These are phyloP conservation scores for Cajanus cajan DNA, from an alignment of 306 rosid species.

Conservation along the genomic window DNA sequence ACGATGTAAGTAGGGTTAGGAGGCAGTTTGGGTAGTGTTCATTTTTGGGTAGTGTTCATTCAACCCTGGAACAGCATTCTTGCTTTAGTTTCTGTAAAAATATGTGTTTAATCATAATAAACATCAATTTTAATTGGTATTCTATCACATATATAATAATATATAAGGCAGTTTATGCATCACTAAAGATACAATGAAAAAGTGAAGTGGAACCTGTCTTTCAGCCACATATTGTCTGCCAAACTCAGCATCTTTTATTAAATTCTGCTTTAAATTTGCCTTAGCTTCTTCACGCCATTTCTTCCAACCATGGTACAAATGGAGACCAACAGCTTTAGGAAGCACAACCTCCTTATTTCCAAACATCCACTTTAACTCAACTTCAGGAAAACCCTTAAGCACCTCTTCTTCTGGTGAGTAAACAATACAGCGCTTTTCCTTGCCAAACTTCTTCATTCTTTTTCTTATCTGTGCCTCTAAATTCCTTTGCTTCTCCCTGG, in stretches of 20 bases:
- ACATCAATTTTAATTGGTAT: not conserved
- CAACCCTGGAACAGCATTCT: slow-evolving; percentile 6
- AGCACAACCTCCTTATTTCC: slow-evolving; percentile 80
- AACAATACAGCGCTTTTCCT: slow-evolving; percentile 58
- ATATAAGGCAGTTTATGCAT: not conserved
- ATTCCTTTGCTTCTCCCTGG: slow-evolving; percentile 70
- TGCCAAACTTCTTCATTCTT: slow-evolving; percentile 64
- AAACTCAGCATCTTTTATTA: slow-evolving; percentile 65
- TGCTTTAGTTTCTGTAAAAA: not conserved
- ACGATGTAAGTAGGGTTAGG: not conserved
- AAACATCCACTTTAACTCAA: slow-evolving; percentile 85
- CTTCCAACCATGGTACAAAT: slow-evolving; percentile 90
- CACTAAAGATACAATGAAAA: slow-evolving; percentile 2
- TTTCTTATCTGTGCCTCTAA: slow-evolving; percentile 63
- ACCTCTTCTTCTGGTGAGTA: slow-evolving; percentile 75
- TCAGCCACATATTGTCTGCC: slow-evolving; percentile 66
- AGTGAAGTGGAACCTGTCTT: slow-evolving; percentile 59
- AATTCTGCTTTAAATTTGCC: slow-evolving; percentile 63
- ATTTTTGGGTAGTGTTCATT: not conserved
- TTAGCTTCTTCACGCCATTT: slow-evolving; percentile 88
- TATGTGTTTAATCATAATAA: not conserved
- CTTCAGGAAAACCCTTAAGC: slow-evolving; percentile 85
- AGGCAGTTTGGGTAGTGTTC: slow-evolving; percentile 3
- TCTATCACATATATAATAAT: not conserved
- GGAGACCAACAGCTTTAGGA: slow-evolving; percentile 78